These are phyloP conservation scores for Penicillium desertorum DNA, from an alignment of 495 filamentous ascomycete genomes.

Conservation along the genomic window DNA sequence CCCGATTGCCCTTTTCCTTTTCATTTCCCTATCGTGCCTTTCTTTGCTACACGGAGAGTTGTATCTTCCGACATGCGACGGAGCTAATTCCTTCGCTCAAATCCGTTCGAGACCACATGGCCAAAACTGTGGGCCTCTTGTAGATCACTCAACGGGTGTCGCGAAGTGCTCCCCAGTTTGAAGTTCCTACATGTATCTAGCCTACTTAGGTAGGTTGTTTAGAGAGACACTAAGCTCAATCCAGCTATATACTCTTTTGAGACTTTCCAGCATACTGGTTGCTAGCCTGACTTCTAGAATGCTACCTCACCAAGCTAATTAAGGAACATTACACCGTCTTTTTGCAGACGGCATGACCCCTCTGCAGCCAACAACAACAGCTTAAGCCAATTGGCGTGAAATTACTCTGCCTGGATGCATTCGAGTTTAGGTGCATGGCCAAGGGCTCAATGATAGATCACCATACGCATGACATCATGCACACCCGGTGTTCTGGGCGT, in stretches of 20 bases:
- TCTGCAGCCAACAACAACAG: background rate
- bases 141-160: conserved; percentile 5
- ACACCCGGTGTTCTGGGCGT: background rate
- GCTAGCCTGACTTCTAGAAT: background rate
- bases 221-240: background rate
- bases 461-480: conserved; percentile 9
- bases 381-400: background rate
- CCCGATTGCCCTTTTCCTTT: conserved; percentile 3
- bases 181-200: too few relatives aligned
- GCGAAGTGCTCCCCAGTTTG: background rate
- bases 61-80: conserved; percentile 2
- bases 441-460: background rate
- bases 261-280: background rate
- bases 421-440: background rate
- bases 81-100: background rate
- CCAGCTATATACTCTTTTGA: too few relatives aligned
- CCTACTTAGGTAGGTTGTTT: background rate
- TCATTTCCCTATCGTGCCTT: background rate
- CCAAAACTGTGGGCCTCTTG: background rate
- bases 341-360: too few relatives aligned
- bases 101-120: conserved; percentile 3
- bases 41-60: background rate
- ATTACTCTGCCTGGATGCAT: background rate
- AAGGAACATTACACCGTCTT: conserved; percentile 8
- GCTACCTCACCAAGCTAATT: background rate